Evolutionary conservation across 2,329 filamentous ascomycete species (phyloP).

Genomic region (Juglanconis sp.): DNA sequence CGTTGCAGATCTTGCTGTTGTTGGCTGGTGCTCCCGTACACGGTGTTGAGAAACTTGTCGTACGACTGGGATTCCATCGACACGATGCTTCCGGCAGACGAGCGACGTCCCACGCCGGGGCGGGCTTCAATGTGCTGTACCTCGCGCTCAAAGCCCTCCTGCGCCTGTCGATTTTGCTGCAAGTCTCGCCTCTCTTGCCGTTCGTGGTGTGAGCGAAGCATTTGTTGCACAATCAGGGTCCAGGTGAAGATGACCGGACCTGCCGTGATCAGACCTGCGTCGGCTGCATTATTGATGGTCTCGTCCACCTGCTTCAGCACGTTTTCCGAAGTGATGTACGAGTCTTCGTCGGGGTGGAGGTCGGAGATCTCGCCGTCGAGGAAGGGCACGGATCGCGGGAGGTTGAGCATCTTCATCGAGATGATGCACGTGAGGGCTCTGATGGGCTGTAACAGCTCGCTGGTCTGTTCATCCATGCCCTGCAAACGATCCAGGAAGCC

Average conservation of each 20-base stretch:
- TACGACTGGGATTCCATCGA: constrained; percentile 60
- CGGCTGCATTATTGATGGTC: constrained; percentile 61
- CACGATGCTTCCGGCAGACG: constrained; percentile 60
- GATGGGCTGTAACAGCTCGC: constrained; percentile 58
- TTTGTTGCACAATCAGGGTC: constrained; percentile 70
- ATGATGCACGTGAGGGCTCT: constrained; percentile 68
- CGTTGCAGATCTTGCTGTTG: constrained; percentile 48
- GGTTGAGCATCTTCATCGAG: constrained; percentile 69
- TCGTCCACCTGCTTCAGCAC: constrained; percentile 71
- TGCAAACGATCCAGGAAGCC: constrained; percentile 66
- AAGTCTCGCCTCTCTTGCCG: constrained; percentile 60
- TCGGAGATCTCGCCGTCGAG: constrained; percentile 47
- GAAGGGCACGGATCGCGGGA: constrained; percentile 55
- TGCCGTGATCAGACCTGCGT: constrained; percentile 56
- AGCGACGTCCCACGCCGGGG: constrained; percentile 44
- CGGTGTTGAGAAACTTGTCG: constrained; percentile 49
- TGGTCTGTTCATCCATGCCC: constrained; percentile 45
- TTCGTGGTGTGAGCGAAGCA: constrained; percentile 61
- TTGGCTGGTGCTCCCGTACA: constrained; percentile 38
- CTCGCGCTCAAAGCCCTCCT: constrained; percentile 54
- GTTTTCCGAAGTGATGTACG: constrained; percentile 67
- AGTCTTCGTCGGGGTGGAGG: constrained; percentile 40
- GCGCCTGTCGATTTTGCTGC: constrained; percentile 55
- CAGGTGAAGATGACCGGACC: constrained; percentile 77
- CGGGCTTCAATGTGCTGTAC: constrained; percentile 32